Conservation (phyloP, 2,329 filamentous ascomycete genomes). For the Ophiostoma montium region DNA sequence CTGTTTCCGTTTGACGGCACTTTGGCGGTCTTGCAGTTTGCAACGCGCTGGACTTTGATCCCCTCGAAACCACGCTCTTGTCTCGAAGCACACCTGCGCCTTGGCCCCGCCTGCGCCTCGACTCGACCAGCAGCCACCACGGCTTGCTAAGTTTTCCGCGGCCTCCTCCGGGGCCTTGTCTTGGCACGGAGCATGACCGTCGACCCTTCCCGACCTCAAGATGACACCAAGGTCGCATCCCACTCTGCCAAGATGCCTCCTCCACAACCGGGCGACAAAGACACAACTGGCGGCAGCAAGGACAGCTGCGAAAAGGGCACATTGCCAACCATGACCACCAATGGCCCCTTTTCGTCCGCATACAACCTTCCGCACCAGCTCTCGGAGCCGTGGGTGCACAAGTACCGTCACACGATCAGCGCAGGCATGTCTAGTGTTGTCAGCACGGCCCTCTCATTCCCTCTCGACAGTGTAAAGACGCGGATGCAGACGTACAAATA, state of each 20-base stretch:
- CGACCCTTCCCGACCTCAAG: conserved; percentile 28
- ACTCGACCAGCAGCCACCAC: background rate
- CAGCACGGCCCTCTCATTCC: conserved; percentile 69
- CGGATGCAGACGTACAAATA: conserved; percentile 81
- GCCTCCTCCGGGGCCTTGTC: conserved; percentile 1
- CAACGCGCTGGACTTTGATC: too few relatives aligned
- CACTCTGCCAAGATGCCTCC: conserved; percentile 30
- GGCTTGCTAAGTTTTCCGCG: background rate
- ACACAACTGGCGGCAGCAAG: conserved; percentile 7
- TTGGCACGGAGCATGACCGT: conserved; percentile 20
- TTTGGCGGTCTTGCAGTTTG: too few relatives aligned
- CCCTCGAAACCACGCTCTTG: background rate
- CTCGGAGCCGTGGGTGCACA: conserved; percentile 45
- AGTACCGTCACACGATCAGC: conserved; percentile 67
- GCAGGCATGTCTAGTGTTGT: conserved; percentile 65
- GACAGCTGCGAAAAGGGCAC: background rate
- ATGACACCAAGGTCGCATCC: conserved; percentile 23
- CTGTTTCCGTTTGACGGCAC: too few relatives aligned
- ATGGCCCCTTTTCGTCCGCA: background rate
- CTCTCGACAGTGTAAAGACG: conserved; percentile 78
- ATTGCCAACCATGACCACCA: conserved; percentile 6
- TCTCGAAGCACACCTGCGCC: background rate
- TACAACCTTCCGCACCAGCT: background rate
- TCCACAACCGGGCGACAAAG: conserved; percentile 14
- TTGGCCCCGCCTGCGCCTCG: background rate